Percentiles rank a stretch among this genome's conserved stretches.
These are phyloP conservation scores for Hericium erinaceus DNA, from an alignment of 768 basidiomycete species.

Conservation along the genomic window DNA sequence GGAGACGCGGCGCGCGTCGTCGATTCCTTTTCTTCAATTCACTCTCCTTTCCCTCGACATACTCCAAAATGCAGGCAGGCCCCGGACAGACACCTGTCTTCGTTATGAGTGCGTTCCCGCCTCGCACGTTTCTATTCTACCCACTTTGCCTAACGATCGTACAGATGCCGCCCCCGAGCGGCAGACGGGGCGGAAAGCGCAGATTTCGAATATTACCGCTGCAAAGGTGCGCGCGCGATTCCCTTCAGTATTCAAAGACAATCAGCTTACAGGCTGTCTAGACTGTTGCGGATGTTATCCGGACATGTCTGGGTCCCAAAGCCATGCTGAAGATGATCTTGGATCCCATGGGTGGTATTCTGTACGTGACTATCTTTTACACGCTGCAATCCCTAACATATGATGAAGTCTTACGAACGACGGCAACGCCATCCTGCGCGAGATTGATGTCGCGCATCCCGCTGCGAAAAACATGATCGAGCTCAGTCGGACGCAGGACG, in stretches of 20 bases:
- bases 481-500: conserved; percentile 93
- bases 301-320: conserved; percentile 95
- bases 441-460: conserved; percentile 98
- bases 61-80: conserved; percentile 21
- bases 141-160: conserved; percentile 3
- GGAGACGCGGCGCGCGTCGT: too few relatives aligned
- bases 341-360: conserved; percentile 98
- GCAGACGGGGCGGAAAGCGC: conserved; percentile 90
- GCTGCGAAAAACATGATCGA: conserved; percentile 99
- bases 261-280: conserved; percentile 19
- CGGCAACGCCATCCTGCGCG: conserved; percentile 96
- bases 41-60: background rate
- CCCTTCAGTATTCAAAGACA: background rate
- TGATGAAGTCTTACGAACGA: conserved; percentile 81
- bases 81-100: conserved; percentile 68
- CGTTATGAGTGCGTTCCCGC: conserved; percentile 56
- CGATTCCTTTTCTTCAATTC: background rate
- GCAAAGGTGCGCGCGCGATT: conserved; percentile 60
- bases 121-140: background rate
- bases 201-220: conserved; percentile 93
- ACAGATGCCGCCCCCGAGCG: conserved; percentile 89
- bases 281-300: conserved; percentile 97
- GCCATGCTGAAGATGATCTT: conserved; percentile 99
- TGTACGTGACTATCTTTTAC: conserved; percentile 41
- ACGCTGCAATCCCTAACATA: background rate